A percentile compares a stretch with the other conserved stretches of the same genome.
Evolutionary conservation across 306 rosid genomes (phyloP).

Genomic region (Ammopiptanthus mongolicus): DNA sequence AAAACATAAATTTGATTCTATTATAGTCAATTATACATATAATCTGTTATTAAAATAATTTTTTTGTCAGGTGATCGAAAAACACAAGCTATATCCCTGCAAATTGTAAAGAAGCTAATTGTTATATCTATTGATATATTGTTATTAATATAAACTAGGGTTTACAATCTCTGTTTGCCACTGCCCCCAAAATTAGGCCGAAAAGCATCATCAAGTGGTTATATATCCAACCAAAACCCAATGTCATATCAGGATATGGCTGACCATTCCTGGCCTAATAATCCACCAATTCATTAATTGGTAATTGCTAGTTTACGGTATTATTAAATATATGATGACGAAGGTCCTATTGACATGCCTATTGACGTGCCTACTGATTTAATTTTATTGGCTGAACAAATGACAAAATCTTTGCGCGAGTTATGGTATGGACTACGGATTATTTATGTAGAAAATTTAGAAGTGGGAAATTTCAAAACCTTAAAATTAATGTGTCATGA

Average conservation of each 20-base stretch:
- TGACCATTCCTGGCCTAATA: background rate
- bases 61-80: too few relatives aligned
- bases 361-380: background rate
- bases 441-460: background rate
- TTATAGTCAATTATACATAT: too few relatives aligned
- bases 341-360: background rate
- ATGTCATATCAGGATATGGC: background rate
- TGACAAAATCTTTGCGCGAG: background rate
- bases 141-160: too few relatives aligned
- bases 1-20: too few relatives aligned
- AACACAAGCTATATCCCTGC: too few relatives aligned
- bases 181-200: constrained; percentile 4
- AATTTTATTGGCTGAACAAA: background rate
- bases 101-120: too few relatives aligned
- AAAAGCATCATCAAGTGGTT: background rate
- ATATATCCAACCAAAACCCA: background rate
- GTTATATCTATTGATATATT: too few relatives aligned
- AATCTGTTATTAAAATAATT: too few relatives aligned
- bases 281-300: background rate
- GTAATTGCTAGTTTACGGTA: background rate
- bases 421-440: background rate
- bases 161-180: background rate
- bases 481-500: background rate
- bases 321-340: background rate
- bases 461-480: background rate